Base-by-base conservation (phyloP, 768 basidiomycete species). In the Pleurotus platypus region DNA sequence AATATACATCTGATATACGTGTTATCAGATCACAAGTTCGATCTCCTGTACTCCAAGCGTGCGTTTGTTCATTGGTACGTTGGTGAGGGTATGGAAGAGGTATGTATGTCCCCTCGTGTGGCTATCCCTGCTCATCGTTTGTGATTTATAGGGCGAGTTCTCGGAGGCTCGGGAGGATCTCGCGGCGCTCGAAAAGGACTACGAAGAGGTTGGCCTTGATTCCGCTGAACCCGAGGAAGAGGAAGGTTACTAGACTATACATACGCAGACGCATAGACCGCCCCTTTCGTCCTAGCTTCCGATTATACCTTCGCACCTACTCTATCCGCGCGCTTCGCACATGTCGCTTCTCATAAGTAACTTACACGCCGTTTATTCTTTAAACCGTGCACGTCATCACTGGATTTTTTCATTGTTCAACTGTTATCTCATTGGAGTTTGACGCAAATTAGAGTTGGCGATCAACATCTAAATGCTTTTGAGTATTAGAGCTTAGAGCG, bases 131-230 rank as follows among this genome's bases (percentile, higher is more conserved):
- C 16, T 56, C 18, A 46, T 16, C 40, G 16, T 9, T n/a, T n/a
- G 9, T 24, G 11, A 27, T 1, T 37, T 18, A 43, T 59, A 85
- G 83, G 96, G 96, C 71, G 96, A 99, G 77, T 98, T 98, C 78
- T 95, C 93, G n/a, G 96, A 98, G 78, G 96, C 96, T 18, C 90
- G 96, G 59, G 97, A 99, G 77, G 96, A 99, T 72, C 87, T 99
- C 57, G 97, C 96, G 18, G 96, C 96, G n/a, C 86, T 99, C 55
- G 96, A 98, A 81, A 97, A 94, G 74, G 93, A 94, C 63, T 94
- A 94, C 65, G 92, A 93, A 70, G 92, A 97, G 70, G 93, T 82
- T 66, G 80, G 78, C 60, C 75, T 72, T 24, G 80, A 80, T 65
- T 79, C 78, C 38, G 78, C 75, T 38, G 79, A 80, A 58, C 76